phyloP scores from a whole-genome alignment of 2,329 filamentous ascomycete species.

The Massarina eburnea region DNA sequence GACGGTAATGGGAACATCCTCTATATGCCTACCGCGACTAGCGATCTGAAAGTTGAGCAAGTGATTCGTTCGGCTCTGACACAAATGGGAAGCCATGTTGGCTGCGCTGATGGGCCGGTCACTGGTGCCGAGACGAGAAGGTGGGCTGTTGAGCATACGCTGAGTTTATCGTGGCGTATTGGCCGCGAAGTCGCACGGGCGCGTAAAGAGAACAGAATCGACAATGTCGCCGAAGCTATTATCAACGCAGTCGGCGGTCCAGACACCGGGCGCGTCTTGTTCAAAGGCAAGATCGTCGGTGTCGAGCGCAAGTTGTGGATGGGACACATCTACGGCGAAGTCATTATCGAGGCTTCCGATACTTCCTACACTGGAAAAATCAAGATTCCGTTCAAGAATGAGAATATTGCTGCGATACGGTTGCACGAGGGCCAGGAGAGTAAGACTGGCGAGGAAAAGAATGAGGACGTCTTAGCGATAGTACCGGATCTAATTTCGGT shows the following conservation, averaged over 20 bases:
- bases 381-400: slow-evolving; percentile 73
- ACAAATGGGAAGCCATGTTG: slow-evolving; percentile 41
- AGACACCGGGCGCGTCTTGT: slow-evolving; percentile 43
- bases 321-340: slow-evolving; percentile 47
- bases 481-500: slow-evolving; percentile 55
- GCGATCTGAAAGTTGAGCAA: slow-evolving; percentile 43
- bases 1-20: slow-evolving; percentile 48
- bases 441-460: slow-evolving; percentile 34
- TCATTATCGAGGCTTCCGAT: slow-evolving; percentile 41
- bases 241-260: slow-evolving; percentile 46
- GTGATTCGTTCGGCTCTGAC: slow-evolving; percentile 40
- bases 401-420: slow-evolving; percentile 64
- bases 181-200: slow-evolving; percentile 40
- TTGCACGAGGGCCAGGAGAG: slow-evolving; percentile 27
- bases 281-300: slow-evolving; percentile 50
- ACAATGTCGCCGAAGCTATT: slow-evolving; percentile 42
- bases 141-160: slow-evolving; percentile 44
- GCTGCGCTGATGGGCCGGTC: slow-evolving; percentile 41
- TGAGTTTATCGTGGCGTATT: slow-evolving; percentile 43
- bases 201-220: slow-evolving; percentile 39
- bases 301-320: slow-evolving; percentile 46
- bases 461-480: slow-evolving; percentile 48
- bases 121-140: slow-evolving; percentile 40
- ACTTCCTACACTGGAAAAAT: slow-evolving; percentile 47
- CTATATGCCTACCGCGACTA: slow-evolving; percentile 41